These are phyloP conservation scores for Sclerotinia borealis DNA, from an alignment of 2,329 filamentous ascomycete genomes.

Conservation along the genomic window DNA sequence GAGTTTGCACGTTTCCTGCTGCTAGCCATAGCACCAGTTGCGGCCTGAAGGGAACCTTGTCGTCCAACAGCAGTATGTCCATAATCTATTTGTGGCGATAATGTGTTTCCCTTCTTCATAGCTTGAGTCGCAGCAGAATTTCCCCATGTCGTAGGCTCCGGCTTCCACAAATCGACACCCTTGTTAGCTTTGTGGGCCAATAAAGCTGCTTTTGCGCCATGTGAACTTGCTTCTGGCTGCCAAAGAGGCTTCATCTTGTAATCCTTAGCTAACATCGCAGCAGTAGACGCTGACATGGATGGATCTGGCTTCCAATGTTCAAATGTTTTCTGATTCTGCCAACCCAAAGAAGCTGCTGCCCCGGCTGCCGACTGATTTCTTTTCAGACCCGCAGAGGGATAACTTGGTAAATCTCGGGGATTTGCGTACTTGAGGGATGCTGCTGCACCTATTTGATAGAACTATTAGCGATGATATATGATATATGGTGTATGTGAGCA, in stretches of 20 bases:
- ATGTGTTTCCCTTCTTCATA: slow-evolving; percentile 41
- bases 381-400: slow-evolving; percentile 58
- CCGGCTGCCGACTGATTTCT: slow-evolving; percentile 56
- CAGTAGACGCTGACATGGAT: slow-evolving; percentile 53
- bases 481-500: background rate
- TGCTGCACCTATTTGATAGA: slow-evolving; percentile 45
- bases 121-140: slow-evolving; percentile 65
- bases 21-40: slow-evolving; percentile 66
- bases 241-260: slow-evolving; percentile 49
- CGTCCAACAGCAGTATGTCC: slow-evolving; percentile 45
- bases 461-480: background rate
- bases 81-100: slow-evolving; percentile 40
- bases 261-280: slow-evolving; percentile 52
- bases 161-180: slow-evolving; percentile 46
- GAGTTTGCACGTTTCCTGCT: slow-evolving; percentile 56
- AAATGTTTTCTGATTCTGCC: slow-evolving; percentile 59
- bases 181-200: slow-evolving; percentile 52
- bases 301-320: slow-evolving; percentile 62
- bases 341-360: slow-evolving; percentile 68
- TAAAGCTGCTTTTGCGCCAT: slow-evolving; percentile 69
- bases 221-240: slow-evolving; percentile 56
- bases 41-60: slow-evolving; percentile 65
- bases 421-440: slow-evolving; percentile 64
- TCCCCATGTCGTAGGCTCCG: slow-evolving; percentile 42
- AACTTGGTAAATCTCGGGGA: slow-evolving; percentile 68